Percentiles rank a stretch among this genome's conserved stretches.
phyloP scores from a whole-genome alignment of 441 rosid genomes.

The Cnidoscolus chayamansa region DNA sequence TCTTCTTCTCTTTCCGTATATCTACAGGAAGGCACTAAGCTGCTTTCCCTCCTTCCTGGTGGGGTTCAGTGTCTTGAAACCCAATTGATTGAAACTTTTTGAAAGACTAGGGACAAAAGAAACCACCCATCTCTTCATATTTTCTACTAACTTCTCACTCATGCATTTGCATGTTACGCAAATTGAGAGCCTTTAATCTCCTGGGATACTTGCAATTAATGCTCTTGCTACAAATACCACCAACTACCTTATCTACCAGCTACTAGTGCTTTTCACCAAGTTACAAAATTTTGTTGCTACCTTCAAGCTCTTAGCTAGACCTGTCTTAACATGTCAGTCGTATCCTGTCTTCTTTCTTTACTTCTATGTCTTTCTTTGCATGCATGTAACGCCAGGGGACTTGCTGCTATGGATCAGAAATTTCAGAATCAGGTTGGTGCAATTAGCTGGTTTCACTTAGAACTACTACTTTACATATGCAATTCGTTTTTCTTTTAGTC shows the following conservation, averaged over 20 bases:
- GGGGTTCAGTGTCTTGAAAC: conserved; percentile 28
- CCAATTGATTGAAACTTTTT: conserved; percentile 28
- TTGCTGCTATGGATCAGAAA: conserved; percentile 26
- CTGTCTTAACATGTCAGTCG: conserved; percentile 34
- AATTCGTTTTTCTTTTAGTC: too few species aligned
- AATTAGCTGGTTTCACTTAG: background rate
- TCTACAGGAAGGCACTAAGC: conserved; percentile 1
- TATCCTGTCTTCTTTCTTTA: conserved; percentile 36
- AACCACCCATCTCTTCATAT: conserved; percentile 41
- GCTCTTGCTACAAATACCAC: conserved; percentile 34
- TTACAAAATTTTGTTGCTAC: too few species aligned
- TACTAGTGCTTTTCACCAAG: background rate
- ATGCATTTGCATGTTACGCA: conserved; percentile 57
- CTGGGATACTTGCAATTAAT: conserved; percentile 38
- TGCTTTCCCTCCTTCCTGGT: conserved; percentile 25
- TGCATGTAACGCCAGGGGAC: conserved; percentile 47
- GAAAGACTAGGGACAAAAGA: conserved; percentile 31
- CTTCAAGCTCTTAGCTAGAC: too few species aligned
- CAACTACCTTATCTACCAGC: conserved; percentile 3
- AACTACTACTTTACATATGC: background rate
- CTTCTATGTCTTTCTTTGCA: conserved; percentile 39
- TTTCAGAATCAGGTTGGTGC: conserved; percentile 42
- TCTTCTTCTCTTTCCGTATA: conserved; percentile 13
- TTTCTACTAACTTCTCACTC: conserved; percentile 32
- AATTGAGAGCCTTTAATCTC: conserved; percentile 22